Evolutionary conservation across 306 rosid genomes (phyloP), one percentile per base, ranked within the genome.

Genomic region (Casuarina equisetifolia): DNA sequence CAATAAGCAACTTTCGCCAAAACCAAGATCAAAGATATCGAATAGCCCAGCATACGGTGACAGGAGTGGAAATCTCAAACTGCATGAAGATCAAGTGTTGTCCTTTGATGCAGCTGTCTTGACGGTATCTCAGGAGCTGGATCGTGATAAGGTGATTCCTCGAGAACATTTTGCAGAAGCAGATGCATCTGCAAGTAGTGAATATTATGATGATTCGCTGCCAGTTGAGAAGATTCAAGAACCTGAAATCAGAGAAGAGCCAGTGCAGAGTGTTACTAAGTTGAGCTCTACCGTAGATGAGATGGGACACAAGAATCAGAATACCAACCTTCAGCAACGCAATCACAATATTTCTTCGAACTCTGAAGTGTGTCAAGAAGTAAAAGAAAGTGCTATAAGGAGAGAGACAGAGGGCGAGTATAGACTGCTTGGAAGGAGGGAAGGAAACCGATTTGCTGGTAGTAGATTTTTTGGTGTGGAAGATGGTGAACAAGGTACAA

Each of bases 401-500:
- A 88, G 98, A 78, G 98, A 94, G 88, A 94, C 98, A 49, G 98
- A 94, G 84, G 96, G 98, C 63, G 97, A 94, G 46, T 92, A 88
- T 77, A 89, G 98, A 85, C 76, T 94, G 87, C 74, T 94, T 82
- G 98, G 92, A 83, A 77, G 97, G 77, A 85, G 98, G 71, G 98
- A 86, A 78, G 94, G 94, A 78, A 87, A 84, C 76, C 87, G 84
- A 72, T 85, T 69, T 85, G 83, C 79, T 53, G 94, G 90, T 75
- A 87, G 91, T 76, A 90, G 98, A 82, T 62, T 94, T 71, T 86
- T 90, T 44, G 93, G 94, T 77, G 81, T 90, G 87, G 98, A 92
- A 79, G 98, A 94, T 69, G 84, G 72, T 69, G 98, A 90, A 64
- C 43, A 70, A 66, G 74, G 9, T 9, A 85, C 69, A 69, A 84